Evolutionary conservation across 805 yeast genomes (phyloP).

Genomic region (Ogataea allantospora): DNA sequence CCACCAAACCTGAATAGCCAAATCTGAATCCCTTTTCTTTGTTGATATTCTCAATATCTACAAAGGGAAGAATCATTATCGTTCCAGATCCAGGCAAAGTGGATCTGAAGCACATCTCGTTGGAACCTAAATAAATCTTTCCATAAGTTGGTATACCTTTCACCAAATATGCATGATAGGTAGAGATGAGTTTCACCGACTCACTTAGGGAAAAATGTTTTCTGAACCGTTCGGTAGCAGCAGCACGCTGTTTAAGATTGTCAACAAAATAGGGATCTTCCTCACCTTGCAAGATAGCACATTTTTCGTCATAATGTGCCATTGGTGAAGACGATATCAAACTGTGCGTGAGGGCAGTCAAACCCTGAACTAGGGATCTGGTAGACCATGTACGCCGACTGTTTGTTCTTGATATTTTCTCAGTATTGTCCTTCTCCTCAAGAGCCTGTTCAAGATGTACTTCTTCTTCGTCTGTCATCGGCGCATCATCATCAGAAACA

Average conservation of each 20-base stretch:
- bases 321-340: slow-evolving; percentile 24
- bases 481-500: slow-evolving; percentile 7
- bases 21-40: slow-evolving; percentile 68
- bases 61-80: slow-evolving; percentile 76
- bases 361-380: slow-evolving; percentile 30
- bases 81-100: slow-evolving; percentile 75
- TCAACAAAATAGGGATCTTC: slow-evolving; percentile 52
- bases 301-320: slow-evolving; percentile 53
- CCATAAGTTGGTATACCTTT: slow-evolving; percentile 81
- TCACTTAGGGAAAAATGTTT: slow-evolving; percentile 62
- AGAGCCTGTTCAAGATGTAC: not conserved
- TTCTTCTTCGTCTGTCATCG: slow-evolving; percentile 2
- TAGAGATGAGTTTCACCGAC: slow-evolving; percentile 52
- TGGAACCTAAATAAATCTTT: slow-evolving; percentile 68
- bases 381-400: slow-evolving; percentile 25
- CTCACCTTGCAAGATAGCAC: slow-evolving; percentile 37
- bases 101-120: slow-evolving; percentile 75
- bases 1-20: slow-evolving; percentile 66
- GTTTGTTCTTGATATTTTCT: slow-evolving; percentile 2
- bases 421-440: slow-evolving; percentile 1
- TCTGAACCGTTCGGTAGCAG: slow-evolving; percentile 58
- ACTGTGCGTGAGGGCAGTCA: slow-evolving; percentile 28
- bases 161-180: slow-evolving; percentile 68
- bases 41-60: slow-evolving; percentile 67
- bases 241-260: slow-evolving; percentile 40